Conservation (phyloP, 306 rosid genomes). For the Malus orientalis region DNA sequence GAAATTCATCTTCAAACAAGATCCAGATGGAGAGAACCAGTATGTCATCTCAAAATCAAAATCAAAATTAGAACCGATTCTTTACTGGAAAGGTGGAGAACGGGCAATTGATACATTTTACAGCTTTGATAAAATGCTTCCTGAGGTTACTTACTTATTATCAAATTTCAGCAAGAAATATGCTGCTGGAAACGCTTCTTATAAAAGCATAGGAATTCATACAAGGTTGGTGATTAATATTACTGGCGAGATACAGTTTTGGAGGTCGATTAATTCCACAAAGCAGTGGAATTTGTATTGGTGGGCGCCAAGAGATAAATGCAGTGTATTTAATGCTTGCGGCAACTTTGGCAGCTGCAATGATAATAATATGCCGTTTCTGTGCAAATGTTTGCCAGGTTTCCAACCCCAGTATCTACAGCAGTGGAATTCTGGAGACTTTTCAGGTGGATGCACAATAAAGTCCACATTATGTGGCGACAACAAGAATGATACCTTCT, state of each 20-base stretch:
- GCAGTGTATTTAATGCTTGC: slow-evolving; percentile 17
- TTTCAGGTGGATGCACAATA: slow-evolving; percentile 21
- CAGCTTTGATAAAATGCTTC: neutral
- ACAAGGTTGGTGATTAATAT: slow-evolving; percentile 19
- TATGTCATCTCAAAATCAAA: neutral
- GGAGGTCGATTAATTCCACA: neutral
- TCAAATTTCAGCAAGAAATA: neutral
- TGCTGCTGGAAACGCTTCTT: rapidly evolving
- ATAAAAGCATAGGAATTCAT: rapidly evolving
- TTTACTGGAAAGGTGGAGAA: slow-evolving; percentile 11
- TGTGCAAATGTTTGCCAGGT: slow-evolving; percentile 45
- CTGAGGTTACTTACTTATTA: neutral
- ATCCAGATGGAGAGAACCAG: neutral
- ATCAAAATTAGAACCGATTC: neutral
- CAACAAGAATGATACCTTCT: neutral
- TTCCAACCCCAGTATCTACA: neutral
- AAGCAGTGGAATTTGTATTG: neutral
- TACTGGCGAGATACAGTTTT: slow-evolving; percentile 3
- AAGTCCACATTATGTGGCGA: neutral
- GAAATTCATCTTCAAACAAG: slow-evolving; percentile 14
- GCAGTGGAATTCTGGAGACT: neutral
- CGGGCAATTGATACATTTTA: neutral
- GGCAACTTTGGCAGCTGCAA: slow-evolving; percentile 33
- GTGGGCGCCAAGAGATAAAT: slow-evolving; percentile 2
- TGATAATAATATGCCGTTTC: neutral